phyloP scores from a whole-genome alignment of 116 monocot species.

The Iris pallida region DNA sequence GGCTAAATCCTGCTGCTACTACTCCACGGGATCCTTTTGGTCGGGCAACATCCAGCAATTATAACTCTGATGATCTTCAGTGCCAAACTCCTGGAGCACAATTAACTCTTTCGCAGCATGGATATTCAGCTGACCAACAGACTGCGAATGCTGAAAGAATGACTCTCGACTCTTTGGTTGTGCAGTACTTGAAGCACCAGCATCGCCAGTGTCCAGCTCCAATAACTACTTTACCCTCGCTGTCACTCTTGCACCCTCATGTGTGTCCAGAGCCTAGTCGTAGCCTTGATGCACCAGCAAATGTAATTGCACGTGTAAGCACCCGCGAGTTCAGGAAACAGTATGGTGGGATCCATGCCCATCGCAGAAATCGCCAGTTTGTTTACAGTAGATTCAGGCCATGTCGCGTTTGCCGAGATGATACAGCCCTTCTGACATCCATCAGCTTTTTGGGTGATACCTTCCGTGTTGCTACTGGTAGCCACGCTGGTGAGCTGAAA shows the following conservation, averaged over 20 bases:
- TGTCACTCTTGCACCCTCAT: constrained; percentile 94
- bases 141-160: constrained; percentile 56
- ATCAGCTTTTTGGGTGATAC: constrained; percentile 74
- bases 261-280: constrained; percentile 91
- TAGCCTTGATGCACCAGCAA: constrained; percentile 77
- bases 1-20: constrained; percentile 24
- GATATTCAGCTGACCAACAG: constrained; percentile 32
- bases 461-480: constrained; percentile 70
- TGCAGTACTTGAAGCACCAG: constrained; percentile 96
- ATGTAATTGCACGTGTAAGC: constrained; percentile 69
- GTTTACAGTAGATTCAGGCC: constrained; percentile 93
- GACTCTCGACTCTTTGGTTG: constrained; percentile 90
- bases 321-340: constrained; percentile 64
- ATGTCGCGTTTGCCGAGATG: constrained; percentile 83
- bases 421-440: constrained; percentile 72
- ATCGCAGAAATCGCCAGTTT: constrained; percentile 84
- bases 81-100: constrained; percentile 28
- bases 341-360: constrained; percentile 68
- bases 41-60: constrained; percentile 23
- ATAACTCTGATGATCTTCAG: constrained; percentile 47
- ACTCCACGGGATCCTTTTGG: constrained; percentile 20
- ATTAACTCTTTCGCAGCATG: constrained; percentile 21
- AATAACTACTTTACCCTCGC: constrained; percentile 94
- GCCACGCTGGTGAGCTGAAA: constrained; percentile 82
- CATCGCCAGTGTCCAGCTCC: constrained; percentile 97